phyloP scores from a whole-genome alignment of 2,329 filamentous ascomycete genomes.

The Nothophoma quercina region DNA sequence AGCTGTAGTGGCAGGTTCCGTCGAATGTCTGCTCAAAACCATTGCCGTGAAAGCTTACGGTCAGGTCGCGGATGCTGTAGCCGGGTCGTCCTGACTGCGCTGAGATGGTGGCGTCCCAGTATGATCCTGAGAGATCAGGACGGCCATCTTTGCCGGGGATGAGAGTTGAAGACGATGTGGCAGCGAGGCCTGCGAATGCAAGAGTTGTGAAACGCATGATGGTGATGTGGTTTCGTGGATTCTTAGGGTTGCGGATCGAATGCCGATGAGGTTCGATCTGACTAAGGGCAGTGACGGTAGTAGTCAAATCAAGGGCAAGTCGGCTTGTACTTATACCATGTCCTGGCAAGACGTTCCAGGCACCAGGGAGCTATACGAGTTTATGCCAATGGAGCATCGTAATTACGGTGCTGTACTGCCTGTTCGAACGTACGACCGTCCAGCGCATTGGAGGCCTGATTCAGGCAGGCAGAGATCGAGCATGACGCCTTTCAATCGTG shows the following conservation, averaged over 20 bases:
- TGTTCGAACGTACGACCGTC: no score
- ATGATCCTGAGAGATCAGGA: slow-evolving; percentile 12
- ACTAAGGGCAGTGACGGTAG: no score
- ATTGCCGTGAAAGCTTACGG: slow-evolving; percentile 8
- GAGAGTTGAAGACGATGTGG: slow-evolving; percentile 3
- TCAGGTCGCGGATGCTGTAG: slow-evolving; percentile 20
- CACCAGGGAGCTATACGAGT: slow-evolving; percentile 17
- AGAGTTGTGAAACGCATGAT: slow-evolving; percentile 18
- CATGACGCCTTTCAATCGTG: no score
- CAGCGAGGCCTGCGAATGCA: slow-evolving; percentile 8
- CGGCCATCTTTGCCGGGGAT: slow-evolving; percentile 3
- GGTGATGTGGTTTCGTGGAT: not conserved
- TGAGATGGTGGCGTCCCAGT: slow-evolving; percentile 22
- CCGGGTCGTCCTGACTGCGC: slow-evolving; percentile 19
- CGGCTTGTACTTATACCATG: slow-evolving; percentile 9
- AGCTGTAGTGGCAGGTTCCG: slow-evolving; percentile 23
- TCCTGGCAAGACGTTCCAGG: slow-evolving; percentile 5
- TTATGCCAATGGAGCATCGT: no score
- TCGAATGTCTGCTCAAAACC: not conserved
- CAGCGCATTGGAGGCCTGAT: no score
- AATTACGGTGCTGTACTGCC: no score
- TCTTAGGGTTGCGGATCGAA: no score
- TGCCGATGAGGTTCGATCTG: no score
- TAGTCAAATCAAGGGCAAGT: not conserved
- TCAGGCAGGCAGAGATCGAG: no score